Evolutionary conservation across 345 rosid species (phyloP).

Genomic region (Eucalyptus dawsonii): DNA sequence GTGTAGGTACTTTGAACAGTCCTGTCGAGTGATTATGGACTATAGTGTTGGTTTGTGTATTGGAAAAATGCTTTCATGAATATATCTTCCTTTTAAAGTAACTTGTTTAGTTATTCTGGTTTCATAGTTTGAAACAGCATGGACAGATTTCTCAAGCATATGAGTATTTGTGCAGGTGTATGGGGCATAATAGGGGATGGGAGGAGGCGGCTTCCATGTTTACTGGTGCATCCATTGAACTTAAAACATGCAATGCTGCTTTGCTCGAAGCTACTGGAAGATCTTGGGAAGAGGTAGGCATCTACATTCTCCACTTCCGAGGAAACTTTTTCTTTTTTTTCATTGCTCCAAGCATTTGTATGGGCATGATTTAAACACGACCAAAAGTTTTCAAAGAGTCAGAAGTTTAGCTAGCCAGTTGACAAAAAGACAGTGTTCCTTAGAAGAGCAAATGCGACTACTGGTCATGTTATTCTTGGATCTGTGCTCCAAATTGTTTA

Average conservation of each 20-base stretch:
- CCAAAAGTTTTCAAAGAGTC: neutral
- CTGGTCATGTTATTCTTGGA: neutral
- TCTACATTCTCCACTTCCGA: neutral
- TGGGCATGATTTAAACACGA: neutral
- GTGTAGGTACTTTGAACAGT: neutral
- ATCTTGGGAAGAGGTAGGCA: slow-evolving; percentile 83
- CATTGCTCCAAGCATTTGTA: neutral
- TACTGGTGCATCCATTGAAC: slow-evolving; percentile 57
- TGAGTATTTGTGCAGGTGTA: slow-evolving; percentile 46
- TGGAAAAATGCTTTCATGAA: neutral
- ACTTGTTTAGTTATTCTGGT: neutral
- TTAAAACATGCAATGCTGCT: slow-evolving; percentile 96
- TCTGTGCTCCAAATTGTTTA: neutral
- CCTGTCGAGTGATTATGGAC: neutral
- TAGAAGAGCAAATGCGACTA: neutral
- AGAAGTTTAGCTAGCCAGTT: neutral
- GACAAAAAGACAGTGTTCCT: neutral
- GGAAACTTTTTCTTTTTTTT: neutral
- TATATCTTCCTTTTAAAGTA: neutral
- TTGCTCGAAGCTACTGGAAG: slow-evolving; percentile 84
- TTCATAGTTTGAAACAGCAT: neutral
- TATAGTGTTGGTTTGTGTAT: neutral
- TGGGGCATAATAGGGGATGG: slow-evolving; percentile 99
- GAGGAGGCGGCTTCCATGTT: slow-evolving; percentile 96
- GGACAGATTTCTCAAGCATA: neutral